A percentile compares a stretch with the other conserved stretches of the same genome.
Conservation (phyloP, 805 yeast genomes). For the Wickerhamiella occidentalis region DNA sequence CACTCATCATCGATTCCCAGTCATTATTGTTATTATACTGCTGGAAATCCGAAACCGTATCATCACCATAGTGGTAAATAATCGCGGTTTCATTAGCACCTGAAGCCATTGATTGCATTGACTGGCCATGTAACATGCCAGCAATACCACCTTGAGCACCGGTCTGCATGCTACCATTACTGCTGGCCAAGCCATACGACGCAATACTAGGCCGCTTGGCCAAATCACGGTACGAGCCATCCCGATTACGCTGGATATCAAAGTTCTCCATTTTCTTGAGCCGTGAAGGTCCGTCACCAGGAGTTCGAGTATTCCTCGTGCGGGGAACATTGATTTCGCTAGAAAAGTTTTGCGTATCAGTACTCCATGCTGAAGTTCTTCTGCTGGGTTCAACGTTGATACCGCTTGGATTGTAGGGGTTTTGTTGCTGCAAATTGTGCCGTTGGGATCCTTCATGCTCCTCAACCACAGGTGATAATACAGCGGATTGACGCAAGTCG, state of each 20-base stretch:
- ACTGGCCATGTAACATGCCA: neutral
- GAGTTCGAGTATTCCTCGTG: neutral
- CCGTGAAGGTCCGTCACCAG: constrained; percentile 1
- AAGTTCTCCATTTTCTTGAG: constrained; percentile 8
- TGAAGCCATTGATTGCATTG: neutral
- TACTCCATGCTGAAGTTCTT: neutral
- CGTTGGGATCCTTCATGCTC: neutral
- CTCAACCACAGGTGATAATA: constrained; percentile 6
- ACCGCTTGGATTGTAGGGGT: too few species aligned
- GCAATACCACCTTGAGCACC: neutral
- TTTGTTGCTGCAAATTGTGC: too few species aligned
- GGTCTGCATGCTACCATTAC: neutral
- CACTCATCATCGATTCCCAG: constrained; percentile 11
- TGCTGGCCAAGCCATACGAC: constrained; percentile 3
- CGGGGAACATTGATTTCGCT: neutral
- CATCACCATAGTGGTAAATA: constrained; percentile 2
- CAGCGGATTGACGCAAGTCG: constrained; percentile 1
- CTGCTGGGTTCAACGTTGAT: neutral
- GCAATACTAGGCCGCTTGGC: constrained; percentile 9
- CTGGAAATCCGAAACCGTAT: neutral
- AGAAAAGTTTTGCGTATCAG: neutral
- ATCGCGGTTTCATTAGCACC: constrained; percentile 8
- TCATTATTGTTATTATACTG: neutral
- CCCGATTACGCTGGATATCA: neutral
- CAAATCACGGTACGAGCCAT: constrained; percentile 4